These are phyloP conservation scores for Aechmea fasciata DNA, from an alignment of 176 grass and related monocot genomes.

Conservation along the genomic window DNA sequence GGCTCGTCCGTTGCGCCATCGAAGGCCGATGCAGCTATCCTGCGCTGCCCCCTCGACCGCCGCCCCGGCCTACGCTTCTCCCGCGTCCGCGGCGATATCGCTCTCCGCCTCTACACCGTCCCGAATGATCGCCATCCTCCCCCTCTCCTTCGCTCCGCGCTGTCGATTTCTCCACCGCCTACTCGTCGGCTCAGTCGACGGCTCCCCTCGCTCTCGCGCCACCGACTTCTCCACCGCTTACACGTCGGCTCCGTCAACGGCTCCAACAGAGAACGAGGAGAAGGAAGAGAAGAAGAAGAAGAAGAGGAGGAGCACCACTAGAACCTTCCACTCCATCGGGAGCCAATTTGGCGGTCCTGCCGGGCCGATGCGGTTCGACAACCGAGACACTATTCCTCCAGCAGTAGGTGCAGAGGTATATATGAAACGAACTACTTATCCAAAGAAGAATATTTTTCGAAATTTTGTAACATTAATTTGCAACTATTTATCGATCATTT, in stretches of 20 bases:
- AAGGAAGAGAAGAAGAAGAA: not conserved
- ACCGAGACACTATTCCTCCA: too few species aligned
- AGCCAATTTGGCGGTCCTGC: not conserved
- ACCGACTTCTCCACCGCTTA: not conserved
- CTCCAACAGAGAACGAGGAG: too few species aligned
- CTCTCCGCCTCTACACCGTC: slow-evolving; percentile 6
- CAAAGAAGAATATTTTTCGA: too few species aligned
- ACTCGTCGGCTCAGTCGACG: not conserved
- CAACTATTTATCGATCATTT: too few species aligned
- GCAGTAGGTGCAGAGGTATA: too few species aligned
- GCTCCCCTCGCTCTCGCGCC: not conserved
- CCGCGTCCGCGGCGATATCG: not conserved
- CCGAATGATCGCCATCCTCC: not conserved
- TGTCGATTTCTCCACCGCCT: not conserved
- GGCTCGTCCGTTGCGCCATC: slow-evolving; percentile 1
- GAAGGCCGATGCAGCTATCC: too few species aligned
- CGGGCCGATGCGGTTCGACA: too few species aligned
- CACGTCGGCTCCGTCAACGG: not conserved
- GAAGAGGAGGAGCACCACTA: not conserved
- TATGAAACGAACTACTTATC: too few species aligned
- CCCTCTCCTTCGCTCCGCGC: not conserved
- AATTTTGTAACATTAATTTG: too few species aligned
- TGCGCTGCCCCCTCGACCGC: too few species aligned
- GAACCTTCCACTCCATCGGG: not conserved
- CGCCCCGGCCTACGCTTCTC: not conserved